phyloP scores from a whole-genome alignment of 108 stramenopile species.

The Seminavis robusta region DNA sequence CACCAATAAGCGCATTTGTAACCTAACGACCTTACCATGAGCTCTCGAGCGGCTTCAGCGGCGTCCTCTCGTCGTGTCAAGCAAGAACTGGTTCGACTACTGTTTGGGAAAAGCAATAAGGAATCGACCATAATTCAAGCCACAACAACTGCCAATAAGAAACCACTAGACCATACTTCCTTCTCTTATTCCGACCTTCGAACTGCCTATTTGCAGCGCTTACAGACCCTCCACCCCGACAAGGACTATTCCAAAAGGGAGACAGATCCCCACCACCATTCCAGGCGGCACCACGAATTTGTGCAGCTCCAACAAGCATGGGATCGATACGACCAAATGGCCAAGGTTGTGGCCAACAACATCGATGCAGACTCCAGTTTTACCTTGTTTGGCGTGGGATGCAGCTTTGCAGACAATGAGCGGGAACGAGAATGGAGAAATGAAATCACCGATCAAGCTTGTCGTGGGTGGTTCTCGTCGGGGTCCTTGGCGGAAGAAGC shows the following conservation, averaged over 20 bases:
- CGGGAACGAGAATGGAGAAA: constrained; percentile 44
- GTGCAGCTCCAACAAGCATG: constrained; percentile 65
- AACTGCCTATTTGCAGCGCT: constrained; percentile 46
- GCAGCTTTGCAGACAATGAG: constrained; percentile 75
- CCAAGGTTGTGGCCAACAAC: constrained; percentile 15
- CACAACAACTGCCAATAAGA: too few species aligned
- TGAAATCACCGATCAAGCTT: constrained; percentile 83
- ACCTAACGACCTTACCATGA: too few species aligned
- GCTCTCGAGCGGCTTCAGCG: constrained; percentile 11
- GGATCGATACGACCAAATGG: constrained; percentile 57
- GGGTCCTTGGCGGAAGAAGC: constrained; percentile 34
- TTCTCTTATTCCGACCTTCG: constrained; percentile 56
- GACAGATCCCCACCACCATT: neutral
- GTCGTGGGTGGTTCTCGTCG: constrained; percentile 78
- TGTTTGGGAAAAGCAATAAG: constrained; percentile 31
- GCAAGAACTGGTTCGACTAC: constrained; percentile 25
- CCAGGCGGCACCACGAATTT: constrained; percentile 30
- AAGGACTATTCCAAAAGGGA: constrained; percentile 18
- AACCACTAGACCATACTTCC: constrained; percentile 30
- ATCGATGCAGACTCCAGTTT: constrained; percentile 46
- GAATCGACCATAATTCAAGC: too few species aligned
- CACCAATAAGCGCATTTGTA: too few species aligned
- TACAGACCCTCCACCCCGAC: constrained; percentile 76
- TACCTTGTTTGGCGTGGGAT: constrained; percentile 84
- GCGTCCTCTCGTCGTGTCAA: constrained; percentile 27